Conservation (phyloP, 257 asterid species). For the Solanum habrochaites region DNA sequence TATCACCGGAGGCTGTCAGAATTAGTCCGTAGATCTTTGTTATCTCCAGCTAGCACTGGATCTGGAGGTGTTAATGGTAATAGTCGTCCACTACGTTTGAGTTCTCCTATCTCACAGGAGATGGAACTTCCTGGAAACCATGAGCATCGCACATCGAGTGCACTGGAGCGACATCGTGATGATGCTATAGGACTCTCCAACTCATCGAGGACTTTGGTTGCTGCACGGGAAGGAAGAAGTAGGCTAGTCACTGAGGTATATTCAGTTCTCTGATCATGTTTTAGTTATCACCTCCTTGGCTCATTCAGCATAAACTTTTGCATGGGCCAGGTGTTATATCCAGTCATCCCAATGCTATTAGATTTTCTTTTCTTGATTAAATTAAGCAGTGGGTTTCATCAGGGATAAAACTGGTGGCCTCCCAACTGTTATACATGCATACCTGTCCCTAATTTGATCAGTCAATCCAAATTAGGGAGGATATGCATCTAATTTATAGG, state of each 20-base stretch:
- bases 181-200: slow-evolving; percentile 43
- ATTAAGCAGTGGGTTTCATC: not conserved
- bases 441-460: not conserved
- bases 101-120: slow-evolving; percentile 36
- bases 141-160: slow-evolving; percentile 28
- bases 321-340: not conserved
- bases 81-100: slow-evolving; percentile 17
- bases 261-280: not conserved
- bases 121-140: slow-evolving; percentile 26
- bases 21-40: slow-evolving; percentile 54
- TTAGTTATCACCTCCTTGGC: not conserved
- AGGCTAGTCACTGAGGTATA: slow-evolving; percentile 70
- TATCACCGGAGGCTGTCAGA: slow-evolving; percentile 57
- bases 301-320: not conserved
- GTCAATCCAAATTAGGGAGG: not conserved
- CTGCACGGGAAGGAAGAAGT: slow-evolving; percentile 68
- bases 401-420: not conserved
- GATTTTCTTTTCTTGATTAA: not conserved
- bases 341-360: not conserved
- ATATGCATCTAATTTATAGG: not conserved
- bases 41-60: slow-evolving; percentile 38
- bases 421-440: not conserved
- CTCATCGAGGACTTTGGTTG: slow-evolving; percentile 41
- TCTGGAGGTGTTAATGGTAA: slow-evolving; percentile 39
- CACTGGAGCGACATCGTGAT: slow-evolving; percentile 68